Evolutionary conservation across 306 rosid species (phyloP), one percentile per base, ranked within the genome.

Genomic region (Phaseolus lunatus): DNA sequence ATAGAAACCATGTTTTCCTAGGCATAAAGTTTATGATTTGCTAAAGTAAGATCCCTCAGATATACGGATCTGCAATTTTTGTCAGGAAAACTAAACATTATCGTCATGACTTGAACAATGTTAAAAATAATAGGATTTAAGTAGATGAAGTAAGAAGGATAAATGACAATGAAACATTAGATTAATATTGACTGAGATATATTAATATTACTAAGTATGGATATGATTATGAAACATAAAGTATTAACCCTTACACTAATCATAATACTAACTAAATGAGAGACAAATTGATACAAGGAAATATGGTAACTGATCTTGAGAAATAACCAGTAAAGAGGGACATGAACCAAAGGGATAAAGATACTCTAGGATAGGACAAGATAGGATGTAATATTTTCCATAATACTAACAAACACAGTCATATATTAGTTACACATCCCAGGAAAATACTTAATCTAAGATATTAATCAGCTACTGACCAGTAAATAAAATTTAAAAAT

Each of bases 51-150:
- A 44, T 10, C 37, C 57, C 20, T 29, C 45, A 18, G 39, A 10
- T 53, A 73, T 56, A 50, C 29, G 62, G 15, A 58, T 31, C 22
- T 9, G 20, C 57, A 52, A 7, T 3, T 76, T 76, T 58, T 29
- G 74, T 19, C 45, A 37, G 41, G 22, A 67, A 81, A 81, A 76
- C 57, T 27, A 37, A 26, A 24, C 9, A 15, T 37, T 52, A 81
- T 77, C 72, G 49, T 39, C 66, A 37, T 11, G 49, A 68, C 65
- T 48, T 19, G 3, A 68, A 57, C 37, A 13, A n/a, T 3, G 44
- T 31, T 0, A 0, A 31, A 63, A 33, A 31, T 63, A 63, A 3
- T 15, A 22, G 48, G 23, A 15, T 29, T 29, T 63, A 63, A 8
- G 7, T 8, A 62, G 22, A 59, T 7, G 22, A 15, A 27, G 14